Conservation (phyloP, 257 asterid genomes). For the Rubia yunnanensis region DNA sequence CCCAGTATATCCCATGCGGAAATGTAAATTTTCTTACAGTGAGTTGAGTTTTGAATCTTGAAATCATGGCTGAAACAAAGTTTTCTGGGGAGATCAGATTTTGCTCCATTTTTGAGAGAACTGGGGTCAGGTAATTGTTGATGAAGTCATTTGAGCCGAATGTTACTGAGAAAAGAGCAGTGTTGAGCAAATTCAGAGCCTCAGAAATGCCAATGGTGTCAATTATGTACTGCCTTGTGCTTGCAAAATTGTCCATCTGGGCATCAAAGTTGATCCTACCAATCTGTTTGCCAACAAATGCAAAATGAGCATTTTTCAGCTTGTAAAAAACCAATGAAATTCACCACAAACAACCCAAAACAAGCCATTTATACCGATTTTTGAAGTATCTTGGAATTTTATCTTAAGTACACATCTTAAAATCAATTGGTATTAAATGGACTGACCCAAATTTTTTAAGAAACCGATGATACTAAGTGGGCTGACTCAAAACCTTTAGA, state of each 20-base stretch:
- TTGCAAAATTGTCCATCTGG: constrained; percentile 70
- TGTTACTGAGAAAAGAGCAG: constrained; percentile 46
- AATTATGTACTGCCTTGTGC: constrained; percentile 47
- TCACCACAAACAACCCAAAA: background rate
- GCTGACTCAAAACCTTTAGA: no score
- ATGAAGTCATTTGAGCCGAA: constrained; percentile 77
- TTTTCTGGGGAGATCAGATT: constrained; percentile 32
- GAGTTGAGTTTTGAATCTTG: constrained; percentile 47
- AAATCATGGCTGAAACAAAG: constrained; percentile 51
- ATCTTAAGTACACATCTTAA: no score
- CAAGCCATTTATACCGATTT: no score
- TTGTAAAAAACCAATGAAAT: background rate
- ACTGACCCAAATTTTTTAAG: no score
- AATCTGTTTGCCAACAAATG: constrained; percentile 23
- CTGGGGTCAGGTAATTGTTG: constrained; percentile 57
- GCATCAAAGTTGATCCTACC: constrained; percentile 73
- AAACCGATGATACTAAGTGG: no score
- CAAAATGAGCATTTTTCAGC: background rate
- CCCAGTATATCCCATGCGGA: no score
- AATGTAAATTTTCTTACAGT: constrained; percentile 37
- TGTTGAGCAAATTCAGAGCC: constrained; percentile 25
- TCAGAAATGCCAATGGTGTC: constrained; percentile 28
- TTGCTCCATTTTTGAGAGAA: constrained; percentile 30
- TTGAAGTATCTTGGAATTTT: no score
- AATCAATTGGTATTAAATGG: no score